phyloP scores from a whole-genome alignment of 1,284 basidiomycete species.

The Coniophora puteana region DNA sequence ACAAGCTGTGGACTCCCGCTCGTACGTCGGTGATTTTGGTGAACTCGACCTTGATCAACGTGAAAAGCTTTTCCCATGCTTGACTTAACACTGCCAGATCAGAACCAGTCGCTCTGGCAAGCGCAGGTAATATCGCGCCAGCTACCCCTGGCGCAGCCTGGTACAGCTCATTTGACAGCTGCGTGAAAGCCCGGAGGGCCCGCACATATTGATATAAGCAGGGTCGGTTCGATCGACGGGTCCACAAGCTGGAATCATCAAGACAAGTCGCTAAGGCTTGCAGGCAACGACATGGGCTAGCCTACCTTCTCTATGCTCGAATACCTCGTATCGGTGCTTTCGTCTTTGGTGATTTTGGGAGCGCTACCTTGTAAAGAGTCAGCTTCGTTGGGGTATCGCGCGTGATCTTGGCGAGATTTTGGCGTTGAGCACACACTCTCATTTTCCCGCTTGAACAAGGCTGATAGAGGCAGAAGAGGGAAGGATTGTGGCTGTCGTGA shows the following conservation, averaged over 20 bases:
- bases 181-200: slow-evolving; percentile 40
- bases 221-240: no score
- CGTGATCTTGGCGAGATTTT: background rate
- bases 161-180: slow-evolving; percentile 43
- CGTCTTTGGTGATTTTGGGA: no score
- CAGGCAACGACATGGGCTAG: no score
- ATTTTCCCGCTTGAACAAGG: slow-evolving; percentile 27
- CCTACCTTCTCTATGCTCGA: no score
- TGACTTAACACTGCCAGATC: slow-evolving; percentile 34
- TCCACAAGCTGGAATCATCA: slow-evolving; percentile 2
- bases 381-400: no score
- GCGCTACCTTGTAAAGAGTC: no score
- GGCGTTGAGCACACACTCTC: slow-evolving; percentile 13
- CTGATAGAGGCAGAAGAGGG: slow-evolving; percentile 26
- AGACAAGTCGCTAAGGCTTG: no score
- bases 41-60: slow-evolving; percentile 36
- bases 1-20: no score
- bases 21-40: slow-evolving; percentile 35
- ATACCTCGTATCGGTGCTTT: no score
- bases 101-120: slow-evolving; percentile 39
- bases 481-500: slow-evolving; percentile 22
- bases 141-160: slow-evolving; percentile 38
- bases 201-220: no score
- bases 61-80: slow-evolving; percentile 43
- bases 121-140: slow-evolving; percentile 37